phyloP scores from a whole-genome alignment of 305 asterid species.

The Fraxinus angustifolia region DNA sequence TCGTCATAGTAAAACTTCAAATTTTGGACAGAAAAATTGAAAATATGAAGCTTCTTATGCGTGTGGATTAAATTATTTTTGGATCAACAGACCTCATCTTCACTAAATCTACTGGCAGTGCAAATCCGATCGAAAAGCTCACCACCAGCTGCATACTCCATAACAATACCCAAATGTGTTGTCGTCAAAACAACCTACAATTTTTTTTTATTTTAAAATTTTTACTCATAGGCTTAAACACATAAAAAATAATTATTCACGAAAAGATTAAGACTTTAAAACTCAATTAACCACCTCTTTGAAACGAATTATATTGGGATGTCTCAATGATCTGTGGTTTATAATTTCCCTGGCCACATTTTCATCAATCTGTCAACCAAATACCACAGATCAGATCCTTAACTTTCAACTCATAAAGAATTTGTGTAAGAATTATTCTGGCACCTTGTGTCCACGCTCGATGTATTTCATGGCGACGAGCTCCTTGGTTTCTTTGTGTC shows the following conservation, averaged over 20 bases:
- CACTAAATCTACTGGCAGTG: slow-evolving; percentile 80
- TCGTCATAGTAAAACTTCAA: background rate
- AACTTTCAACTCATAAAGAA: background rate
- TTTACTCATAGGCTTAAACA: background rate
- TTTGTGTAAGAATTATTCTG: background rate
- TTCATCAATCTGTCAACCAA: slow-evolving; percentile 68
- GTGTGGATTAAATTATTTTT: background rate
- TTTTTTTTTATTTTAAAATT: background rate
- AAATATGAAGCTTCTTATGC: background rate
- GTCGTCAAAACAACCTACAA: slow-evolving; percentile 74
- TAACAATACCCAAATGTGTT: slow-evolving; percentile 75
- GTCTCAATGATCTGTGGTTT: slow-evolving; percentile 83
- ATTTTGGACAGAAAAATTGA: background rate
- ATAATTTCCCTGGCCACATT: slow-evolving; percentile 89
- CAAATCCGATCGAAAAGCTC: slow-evolving; percentile 85
- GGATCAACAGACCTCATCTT: slow-evolving; percentile 56
- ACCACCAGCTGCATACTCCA: slow-evolving; percentile 98
- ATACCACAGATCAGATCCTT: background rate
- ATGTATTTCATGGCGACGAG: slow-evolving; percentile 89
- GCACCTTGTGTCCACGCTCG: slow-evolving; percentile 76
- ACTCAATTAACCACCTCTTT: slow-evolving; percentile 59
- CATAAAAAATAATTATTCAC: background rate
- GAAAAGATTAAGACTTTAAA: background rate
- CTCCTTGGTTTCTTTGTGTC: slow-evolving; percentile 79
- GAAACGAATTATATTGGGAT: slow-evolving; percentile 88